Evolutionary conservation across 352 stramenopile genomes (phyloP), one percentile per base, ranked within the genome.

Genomic region (Phytophthora boehmeriae): DNA sequence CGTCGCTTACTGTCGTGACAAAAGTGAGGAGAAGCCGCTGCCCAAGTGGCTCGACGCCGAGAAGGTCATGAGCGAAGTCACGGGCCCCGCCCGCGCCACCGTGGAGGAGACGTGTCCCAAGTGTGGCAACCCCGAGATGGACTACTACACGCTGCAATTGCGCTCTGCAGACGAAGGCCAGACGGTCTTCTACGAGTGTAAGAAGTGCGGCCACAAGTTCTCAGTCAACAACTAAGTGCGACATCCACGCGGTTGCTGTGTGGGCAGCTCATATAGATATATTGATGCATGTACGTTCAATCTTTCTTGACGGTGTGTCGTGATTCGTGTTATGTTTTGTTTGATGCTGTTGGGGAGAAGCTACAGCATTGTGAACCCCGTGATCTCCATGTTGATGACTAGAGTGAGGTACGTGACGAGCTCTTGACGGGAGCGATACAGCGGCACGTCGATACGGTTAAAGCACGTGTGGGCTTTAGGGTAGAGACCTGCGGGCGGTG

Each of bases 151-250:
- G 60, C 95, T 99, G 75, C 98, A 99, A 79, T 76, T 99, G 66
- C 88, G 98, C 61, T 98, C 92, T 45, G 98, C 98, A 19, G 98
- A 99, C 89, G 98, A 99, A 84, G 98, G 98, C 13, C 97, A 99
- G 75, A 99, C 98, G 38, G 97, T 99, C 8, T 99, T 99, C 77
- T 99, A 99, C 78, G 97, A 99, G 82, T 99, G 98, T 78, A 97
- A 96, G 73, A 97, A 98, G 63, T 99, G 98, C 59, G 88, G 87
- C 30, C 85, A 93, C 78, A 92, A 93, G 66, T 93, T 81, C 72
- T 95, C 86, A 14, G 86, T 95, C 69, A 95, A 95, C 70, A 95
- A 93, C 63, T 95, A 92, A 71, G 36, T 42, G 48, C 25, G 2
- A 34, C 50, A 28, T 16, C 22, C 30, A 45, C 22, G 2, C 19